A percentile compares a stretch with the other conserved stretches of the same genome.
Evolutionary conservation across 164 flowering plant genomes (phyloP).

Genomic region (Cinnamomum chago): DNA sequence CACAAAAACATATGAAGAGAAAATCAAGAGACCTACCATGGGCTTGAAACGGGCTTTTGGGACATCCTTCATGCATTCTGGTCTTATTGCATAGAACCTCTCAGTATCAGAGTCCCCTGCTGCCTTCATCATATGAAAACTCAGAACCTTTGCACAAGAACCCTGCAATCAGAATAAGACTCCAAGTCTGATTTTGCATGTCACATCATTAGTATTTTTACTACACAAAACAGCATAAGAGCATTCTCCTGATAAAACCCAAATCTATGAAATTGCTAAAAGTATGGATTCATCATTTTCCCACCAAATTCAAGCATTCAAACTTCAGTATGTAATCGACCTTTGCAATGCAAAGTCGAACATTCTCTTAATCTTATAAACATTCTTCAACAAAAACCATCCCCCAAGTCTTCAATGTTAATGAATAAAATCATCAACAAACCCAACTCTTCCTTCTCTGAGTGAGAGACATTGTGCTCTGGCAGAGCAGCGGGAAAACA

Average conservation of each 20-base stretch:
- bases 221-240: neutral
- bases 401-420: too few species aligned
- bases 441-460: too few species aligned
- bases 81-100: slow-evolving; percentile 41
- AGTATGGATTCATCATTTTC: neutral
- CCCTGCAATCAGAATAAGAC: neutral
- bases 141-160: neutral
- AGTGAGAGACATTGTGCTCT: too few species aligned
- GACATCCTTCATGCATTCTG: slow-evolving; percentile 56
- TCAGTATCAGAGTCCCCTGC: slow-evolving; percentile 28
- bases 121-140: slow-evolving; percentile 17
- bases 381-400: too few species aligned
- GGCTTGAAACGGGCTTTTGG: slow-evolving; percentile 65
- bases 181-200: neutral
- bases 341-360: too few species aligned
- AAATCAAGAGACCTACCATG: slow-evolving; percentile 33
- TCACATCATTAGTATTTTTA: neutral
- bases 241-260: neutral
- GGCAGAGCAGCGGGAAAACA: too few species aligned
- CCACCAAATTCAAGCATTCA: too few species aligned
- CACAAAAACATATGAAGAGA: neutral
- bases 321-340: too few species aligned
- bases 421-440: too few species aligned
- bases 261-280: neutral
- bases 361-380: too few species aligned